Conservation (phyloP, 1,139 yeast species). For the Blastobotrys capitulatus region DNA sequence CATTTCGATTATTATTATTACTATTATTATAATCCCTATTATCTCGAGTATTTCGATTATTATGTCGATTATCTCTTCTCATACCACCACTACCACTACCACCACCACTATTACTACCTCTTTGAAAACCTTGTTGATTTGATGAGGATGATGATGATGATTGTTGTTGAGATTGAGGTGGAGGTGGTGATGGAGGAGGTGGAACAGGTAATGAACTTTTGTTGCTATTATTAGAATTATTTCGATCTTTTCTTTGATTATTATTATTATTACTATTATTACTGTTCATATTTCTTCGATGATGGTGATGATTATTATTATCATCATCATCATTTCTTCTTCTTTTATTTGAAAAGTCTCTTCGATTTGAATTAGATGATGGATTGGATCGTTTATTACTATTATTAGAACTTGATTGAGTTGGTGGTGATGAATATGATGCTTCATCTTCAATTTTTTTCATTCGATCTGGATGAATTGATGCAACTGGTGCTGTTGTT, state of each 20-base stretch:
- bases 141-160: too few species aligned
- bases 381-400: too few species aligned
- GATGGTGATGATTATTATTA: background rate
- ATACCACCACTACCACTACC: background rate
- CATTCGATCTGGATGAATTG: conserved; percentile 4
- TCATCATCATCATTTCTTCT: too few species aligned
- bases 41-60: background rate
- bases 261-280: background rate
- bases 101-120: background rate
- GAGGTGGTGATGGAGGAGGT: conserved; percentile 3
- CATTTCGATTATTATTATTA: too few species aligned
- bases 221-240: background rate
- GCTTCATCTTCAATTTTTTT: conserved; percentile 1
- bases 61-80: background rate
- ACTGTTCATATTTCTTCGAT: background rate
- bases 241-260: background rate
- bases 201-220: background rate
- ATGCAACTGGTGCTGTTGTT: background rate
- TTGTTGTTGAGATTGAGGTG: background rate
- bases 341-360: background rate
- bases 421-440: too few species aligned
- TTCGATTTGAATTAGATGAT: background rate
- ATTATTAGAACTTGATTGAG: too few species aligned
- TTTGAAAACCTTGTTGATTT: too few species aligned
- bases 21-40: too few species aligned